Evolutionary conservation across 2,329 filamentous ascomycete genomes (phyloP).

Genomic region (Reticulascus tulasneorum): DNA sequence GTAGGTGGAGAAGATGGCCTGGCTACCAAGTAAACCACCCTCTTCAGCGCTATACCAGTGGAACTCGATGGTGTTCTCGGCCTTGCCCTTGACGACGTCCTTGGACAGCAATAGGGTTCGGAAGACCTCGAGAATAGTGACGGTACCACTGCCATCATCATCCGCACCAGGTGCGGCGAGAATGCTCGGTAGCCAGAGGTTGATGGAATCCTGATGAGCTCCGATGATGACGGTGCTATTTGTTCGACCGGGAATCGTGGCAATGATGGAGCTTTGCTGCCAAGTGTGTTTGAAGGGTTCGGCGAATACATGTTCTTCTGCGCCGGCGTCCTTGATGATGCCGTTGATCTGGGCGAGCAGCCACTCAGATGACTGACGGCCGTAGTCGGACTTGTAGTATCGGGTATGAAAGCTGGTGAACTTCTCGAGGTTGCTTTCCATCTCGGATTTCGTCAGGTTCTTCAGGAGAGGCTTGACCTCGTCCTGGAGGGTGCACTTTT

Average conservation of each 20-base stretch:
- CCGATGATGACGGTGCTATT: slow-evolving; percentile 85
- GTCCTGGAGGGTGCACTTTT: slow-evolving; percentile 59
- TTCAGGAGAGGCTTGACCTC: slow-evolving; percentile 64
- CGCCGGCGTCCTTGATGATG: slow-evolving; percentile 68
- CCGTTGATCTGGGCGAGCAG: slow-evolving; percentile 69
- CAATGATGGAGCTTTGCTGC: slow-evolving; percentile 89
- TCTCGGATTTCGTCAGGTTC: slow-evolving; percentile 69
- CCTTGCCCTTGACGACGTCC: slow-evolving; percentile 66
- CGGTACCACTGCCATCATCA: slow-evolving; percentile 87
- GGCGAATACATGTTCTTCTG: slow-evolving; percentile 62
- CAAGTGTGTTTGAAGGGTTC: slow-evolving; percentile 76
- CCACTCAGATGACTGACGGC: slow-evolving; percentile 84
- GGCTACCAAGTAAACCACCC: slow-evolving; percentile 79
- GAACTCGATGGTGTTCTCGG: slow-evolving; percentile 86
- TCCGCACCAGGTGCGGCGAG: slow-evolving; percentile 89
- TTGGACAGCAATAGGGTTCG: slow-evolving; percentile 73
- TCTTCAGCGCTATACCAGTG: slow-evolving; percentile 96
- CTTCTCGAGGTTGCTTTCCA: slow-evolving; percentile 73
- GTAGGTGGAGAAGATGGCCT: slow-evolving; percentile 84
- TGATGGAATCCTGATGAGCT: slow-evolving; percentile 93
- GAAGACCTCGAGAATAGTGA: slow-evolving; percentile 91
- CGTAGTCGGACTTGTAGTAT: slow-evolving; percentile 76
- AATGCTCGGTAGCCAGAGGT: slow-evolving; percentile 80
- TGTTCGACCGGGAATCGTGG: slow-evolving; percentile 80
- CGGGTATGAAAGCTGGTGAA: slow-evolving; percentile 77